Conservation (phyloP, 1,284 basidiomycete genomes). For the Cryptococcus depauperatus region DNA sequence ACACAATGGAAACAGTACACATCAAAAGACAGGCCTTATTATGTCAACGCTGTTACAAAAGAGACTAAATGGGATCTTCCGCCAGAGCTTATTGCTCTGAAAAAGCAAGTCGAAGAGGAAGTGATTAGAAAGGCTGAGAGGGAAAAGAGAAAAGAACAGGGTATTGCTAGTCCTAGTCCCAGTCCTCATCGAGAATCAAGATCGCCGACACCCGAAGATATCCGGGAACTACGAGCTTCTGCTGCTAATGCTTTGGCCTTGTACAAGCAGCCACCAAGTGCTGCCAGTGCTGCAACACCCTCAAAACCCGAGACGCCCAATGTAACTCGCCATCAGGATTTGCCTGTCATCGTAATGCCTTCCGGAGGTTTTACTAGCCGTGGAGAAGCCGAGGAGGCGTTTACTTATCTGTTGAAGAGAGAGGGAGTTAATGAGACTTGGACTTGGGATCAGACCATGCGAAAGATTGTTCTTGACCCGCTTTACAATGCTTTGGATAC, state of each 20-base stretch:
- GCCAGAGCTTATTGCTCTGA: conserved; percentile 67
- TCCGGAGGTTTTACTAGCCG: conserved; percentile 76
- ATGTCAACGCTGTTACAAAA: conserved; percentile 60
- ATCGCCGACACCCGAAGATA: conserved; percentile 19
- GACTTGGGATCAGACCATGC: conserved; percentile 98
- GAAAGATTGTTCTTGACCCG: conserved; percentile 94
- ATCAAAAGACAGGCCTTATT: conserved; percentile 80
- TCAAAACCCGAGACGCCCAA: conserved; percentile 5
- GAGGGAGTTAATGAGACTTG: conserved; percentile 82
- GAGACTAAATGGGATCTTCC: conserved; percentile 77
- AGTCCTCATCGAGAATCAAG: conserved; percentile 19
- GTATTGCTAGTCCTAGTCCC: background rate
- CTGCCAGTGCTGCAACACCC: conserved; percentile 7
- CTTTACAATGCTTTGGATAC: conserved; percentile 91
- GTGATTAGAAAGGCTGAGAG: conserved; percentile 30
- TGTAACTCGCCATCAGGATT: conserved; percentile 6
- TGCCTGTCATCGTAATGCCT: conserved; percentile 54
- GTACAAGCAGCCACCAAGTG: conserved; percentile 4
- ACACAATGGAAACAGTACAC: conserved; percentile 92
- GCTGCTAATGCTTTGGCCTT: conserved; percentile 16
- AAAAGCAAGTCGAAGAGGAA: conserved; percentile 77
- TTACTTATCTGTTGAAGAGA: conserved; percentile 77
- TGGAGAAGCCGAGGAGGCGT: conserved; percentile 89
- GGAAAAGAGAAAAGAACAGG: background rate
- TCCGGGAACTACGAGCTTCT: conserved; percentile 11